Base-by-base conservation (phyloP, 768 basidiomycete genomes). In the Sutorius australiensis region DNA sequence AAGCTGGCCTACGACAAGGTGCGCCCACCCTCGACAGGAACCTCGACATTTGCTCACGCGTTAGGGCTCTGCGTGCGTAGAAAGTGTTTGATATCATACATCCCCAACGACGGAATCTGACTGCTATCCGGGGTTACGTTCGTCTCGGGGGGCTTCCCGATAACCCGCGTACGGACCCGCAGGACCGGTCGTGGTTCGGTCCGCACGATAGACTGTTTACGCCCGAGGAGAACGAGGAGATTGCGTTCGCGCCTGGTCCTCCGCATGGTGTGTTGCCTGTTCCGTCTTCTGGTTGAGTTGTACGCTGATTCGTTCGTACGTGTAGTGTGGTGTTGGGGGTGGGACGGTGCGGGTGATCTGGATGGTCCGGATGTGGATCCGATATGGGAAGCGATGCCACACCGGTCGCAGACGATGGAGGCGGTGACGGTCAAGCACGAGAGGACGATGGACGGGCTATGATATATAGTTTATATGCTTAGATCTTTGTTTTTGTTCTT, bases 261-360 rank as follows among this genome's bases (percentile, higher is more conserved):
- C 81, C 86, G 52, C 80, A 92, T 59, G 95, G 95, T 98, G 39
- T 24, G 24, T 24, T 24, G 24, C 24, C 2, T 24, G 24, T 24
- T 24, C 24, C 4, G 24, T 24, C 4, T 4, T 24, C 24, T 24
- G 24, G 24, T 24, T 24, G 24, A 24, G 24, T 4, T 24, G 24
- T 24, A 24, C 24, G 4, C 24, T 24, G 24, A 24, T 24, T 24
- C 24, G 24, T 24, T 24, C 24, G 24, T 24, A 24, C 24, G 24
- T 24, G 24, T 24, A 97, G 95, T 98, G 12, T 98, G 95, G 95
- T 98, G 95, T 67, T 98, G 95, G 95, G 95, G 95, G 17, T 99
- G 95, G 95, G 95, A 99, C 63, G 95, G 95, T 13, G 95, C 95
- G 3, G 95, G 95, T 17, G 95, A 99, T 66, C 80, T 99, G 21